These are phyloP conservation scores for Fragilariopsis cylindrus DNA, from an alignment of 108 stramenopile species.

Conservation along the genomic window DNA sequence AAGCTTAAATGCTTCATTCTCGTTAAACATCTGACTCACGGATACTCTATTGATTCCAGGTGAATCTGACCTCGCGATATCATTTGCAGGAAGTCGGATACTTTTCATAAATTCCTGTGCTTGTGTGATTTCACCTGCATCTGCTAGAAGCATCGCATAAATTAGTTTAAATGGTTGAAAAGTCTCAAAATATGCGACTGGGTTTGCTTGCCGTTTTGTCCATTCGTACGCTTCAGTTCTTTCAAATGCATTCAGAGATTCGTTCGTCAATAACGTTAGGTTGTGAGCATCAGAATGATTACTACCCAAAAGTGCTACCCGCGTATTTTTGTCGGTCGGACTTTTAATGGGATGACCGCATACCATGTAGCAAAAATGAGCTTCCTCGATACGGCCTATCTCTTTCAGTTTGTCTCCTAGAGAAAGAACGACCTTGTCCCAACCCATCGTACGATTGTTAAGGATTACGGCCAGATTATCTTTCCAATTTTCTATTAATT, in stretches of 20 bases:
- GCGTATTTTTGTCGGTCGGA: conserved; percentile 41
- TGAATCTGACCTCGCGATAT: not conserved
- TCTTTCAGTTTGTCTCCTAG: conserved; percentile 76
- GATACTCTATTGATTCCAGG: conserved; percentile 1
- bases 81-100: conserved; percentile 33
- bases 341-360: conserved; percentile 60
- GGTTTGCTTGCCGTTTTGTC: conserved; percentile 83
- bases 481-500: conserved; percentile 60
- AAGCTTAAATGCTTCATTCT: conserved; percentile 9
- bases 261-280: conserved; percentile 46
- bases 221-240: conserved; percentile 92
- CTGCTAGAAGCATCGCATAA: conserved; percentile 74
- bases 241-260: conserved; percentile 60
- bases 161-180: conserved; percentile 80
- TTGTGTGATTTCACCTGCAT: conserved; percentile 53
- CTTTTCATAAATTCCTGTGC: conserved; percentile 59
- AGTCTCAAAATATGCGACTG: conserved; percentile 52
- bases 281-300: conserved; percentile 49
- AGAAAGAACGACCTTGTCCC: conserved; percentile 72
- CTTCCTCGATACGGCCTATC: conserved; percentile 54
- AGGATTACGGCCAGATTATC: conserved; percentile 71
- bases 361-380: conserved; percentile 89
- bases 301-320: conserved; percentile 70
- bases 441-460: conserved; percentile 77
- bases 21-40: conserved; percentile 16